phyloP scores from a whole-genome alignment of 1,284 basidiomycete species.

The Rhodotorula sp. region DNA sequence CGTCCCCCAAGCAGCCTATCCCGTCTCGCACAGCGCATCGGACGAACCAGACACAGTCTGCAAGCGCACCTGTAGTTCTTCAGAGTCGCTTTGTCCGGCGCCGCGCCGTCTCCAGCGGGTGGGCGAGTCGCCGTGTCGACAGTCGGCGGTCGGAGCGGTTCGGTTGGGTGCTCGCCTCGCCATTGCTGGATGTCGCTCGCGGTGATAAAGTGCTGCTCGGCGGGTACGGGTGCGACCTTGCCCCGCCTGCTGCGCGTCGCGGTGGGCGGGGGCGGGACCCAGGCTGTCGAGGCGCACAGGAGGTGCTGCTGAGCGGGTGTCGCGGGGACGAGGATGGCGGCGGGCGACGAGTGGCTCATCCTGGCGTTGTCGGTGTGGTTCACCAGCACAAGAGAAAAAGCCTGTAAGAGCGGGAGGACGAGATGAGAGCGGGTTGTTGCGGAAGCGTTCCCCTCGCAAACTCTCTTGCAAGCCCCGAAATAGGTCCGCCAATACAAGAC shows the following conservation, averaged over 20 bases:
- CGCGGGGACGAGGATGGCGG: constrained; percentile 11
- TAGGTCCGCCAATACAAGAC: too few relatives aligned
- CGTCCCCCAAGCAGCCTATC: neutral
- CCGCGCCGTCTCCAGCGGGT: too few relatives aligned
- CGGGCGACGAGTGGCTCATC: neutral
- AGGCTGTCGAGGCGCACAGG: constrained; percentile 14
- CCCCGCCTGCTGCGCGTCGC: neutral
- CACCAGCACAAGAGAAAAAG: too few relatives aligned
- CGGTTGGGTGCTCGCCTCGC: constrained; percentile 13
- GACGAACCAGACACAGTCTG: neutral
- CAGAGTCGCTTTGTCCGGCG: constrained; percentile 12
- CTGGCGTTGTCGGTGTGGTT: neutral
- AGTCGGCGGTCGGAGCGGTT: constrained; percentile 17
- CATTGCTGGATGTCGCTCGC: constrained; percentile 13
- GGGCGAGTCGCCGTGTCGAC: neutral
- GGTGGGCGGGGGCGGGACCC: neutral
- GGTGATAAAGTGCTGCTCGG: neutral
- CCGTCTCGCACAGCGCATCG: too few relatives aligned
- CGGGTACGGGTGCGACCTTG: neutral
- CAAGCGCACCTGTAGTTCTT: constrained; percentile 13
- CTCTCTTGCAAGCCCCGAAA: too few relatives aligned
- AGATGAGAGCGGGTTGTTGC: neutral
- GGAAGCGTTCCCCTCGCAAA: neutral
- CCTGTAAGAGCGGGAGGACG: neutral
- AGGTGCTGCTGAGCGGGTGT: constrained; percentile 8